These are phyloP conservation scores for Lodderomyces metapsilosis DNA, from an alignment of 1,139 yeast genomes.

Conservation along the genomic window DNA sequence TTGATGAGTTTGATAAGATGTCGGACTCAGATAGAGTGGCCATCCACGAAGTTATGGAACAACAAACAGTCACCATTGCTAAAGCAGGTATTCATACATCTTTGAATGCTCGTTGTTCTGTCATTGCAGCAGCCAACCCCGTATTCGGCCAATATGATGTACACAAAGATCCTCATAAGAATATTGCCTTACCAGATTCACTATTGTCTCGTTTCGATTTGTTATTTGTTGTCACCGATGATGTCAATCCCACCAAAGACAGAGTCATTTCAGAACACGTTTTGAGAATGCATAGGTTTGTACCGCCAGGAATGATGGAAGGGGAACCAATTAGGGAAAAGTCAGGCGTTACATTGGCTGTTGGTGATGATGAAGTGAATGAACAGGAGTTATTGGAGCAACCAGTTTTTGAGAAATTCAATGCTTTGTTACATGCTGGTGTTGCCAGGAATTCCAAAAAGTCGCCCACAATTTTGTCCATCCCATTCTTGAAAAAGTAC, in stretches of 20 bases:
- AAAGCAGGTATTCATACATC: conserved; percentile 98
- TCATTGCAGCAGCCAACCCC: conserved; percentile 98
- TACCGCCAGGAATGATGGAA: conserved; percentile 86
- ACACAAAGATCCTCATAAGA: conserved; percentile 94
- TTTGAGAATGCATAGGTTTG: conserved; percentile 84
- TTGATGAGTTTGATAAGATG: conserved; percentile 98
- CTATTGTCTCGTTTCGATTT: conserved; percentile 94
- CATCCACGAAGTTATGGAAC: conserved; percentile 99
- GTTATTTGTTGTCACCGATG: conserved; percentile 93
- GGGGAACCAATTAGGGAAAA: conserved; percentile 93
- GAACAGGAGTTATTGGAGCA: conserved; percentile 51
- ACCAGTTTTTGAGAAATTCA: conserved; percentile 77
- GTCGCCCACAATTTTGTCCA: conserved; percentile 66
- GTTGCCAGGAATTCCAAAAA: conserved; percentile 46
- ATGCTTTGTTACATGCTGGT: conserved; percentile 81
- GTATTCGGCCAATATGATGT: conserved; percentile 96
- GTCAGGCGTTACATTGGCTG: conserved; percentile 67
- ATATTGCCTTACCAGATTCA: conserved; percentile 96
- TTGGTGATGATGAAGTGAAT: conserved; percentile 63
- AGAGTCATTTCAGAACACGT: conserved; percentile 93
- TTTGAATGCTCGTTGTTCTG: conserved; percentile 94
- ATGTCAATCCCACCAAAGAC: conserved; percentile 81
- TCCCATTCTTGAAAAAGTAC: conserved; percentile 87
- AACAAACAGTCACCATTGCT: conserved; percentile 97
- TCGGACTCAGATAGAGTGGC: conserved; percentile 96